Evolutionary conservation across 352 stramenopile genomes (phyloP).

Genomic region (Saprolegnia diclina): DNA sequence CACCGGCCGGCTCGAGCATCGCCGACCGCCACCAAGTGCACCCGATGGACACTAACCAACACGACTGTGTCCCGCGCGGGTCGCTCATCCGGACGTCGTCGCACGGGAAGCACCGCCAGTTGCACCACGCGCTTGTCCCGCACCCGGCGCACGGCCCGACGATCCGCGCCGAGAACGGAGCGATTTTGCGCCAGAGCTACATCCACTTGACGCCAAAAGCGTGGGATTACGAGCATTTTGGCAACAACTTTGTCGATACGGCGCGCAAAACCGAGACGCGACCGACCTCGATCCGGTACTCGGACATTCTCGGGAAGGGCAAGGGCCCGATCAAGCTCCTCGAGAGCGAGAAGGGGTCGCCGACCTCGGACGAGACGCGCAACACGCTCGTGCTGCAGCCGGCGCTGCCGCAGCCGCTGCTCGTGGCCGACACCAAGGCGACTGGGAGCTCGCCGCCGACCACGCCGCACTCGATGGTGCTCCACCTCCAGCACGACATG

Average conservation of each 20-base stretch:
- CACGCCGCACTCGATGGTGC: not conserved
- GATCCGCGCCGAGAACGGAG: constrained; percentile 9
- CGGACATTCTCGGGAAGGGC: not conserved
- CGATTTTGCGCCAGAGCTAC: constrained; percentile 6
- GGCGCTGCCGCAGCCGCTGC: constrained; percentile 4
- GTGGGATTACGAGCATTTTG: constrained; percentile 14
- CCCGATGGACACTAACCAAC: not conserved
- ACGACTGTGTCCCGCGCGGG: not conserved
- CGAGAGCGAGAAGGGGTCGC: constrained; percentile 2
- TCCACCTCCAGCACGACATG: constrained; percentile 14
- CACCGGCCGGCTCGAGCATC: constrained; percentile 5
- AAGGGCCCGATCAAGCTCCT: not conserved
- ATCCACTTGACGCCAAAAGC: constrained; percentile 4
- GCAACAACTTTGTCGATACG: constrained; percentile 16
- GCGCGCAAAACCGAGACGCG: constrained; percentile 1
- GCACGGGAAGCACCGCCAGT: not conserved
- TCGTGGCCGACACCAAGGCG: not conserved
- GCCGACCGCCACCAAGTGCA: constrained; percentile 8
- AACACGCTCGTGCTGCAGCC: constrained; percentile 1
- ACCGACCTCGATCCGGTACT: not conserved
- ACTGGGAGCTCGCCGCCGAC: not conserved
- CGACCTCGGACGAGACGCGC: not conserved
- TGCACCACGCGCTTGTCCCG: not conserved
- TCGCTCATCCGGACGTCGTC: not conserved
- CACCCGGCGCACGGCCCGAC: not conserved